Evolutionary conservation across 2,329 filamentous ascomycete genomes (phyloP), one percentile per base, ranked within the genome.

Genomic region (Truncatella angustata): DNA sequence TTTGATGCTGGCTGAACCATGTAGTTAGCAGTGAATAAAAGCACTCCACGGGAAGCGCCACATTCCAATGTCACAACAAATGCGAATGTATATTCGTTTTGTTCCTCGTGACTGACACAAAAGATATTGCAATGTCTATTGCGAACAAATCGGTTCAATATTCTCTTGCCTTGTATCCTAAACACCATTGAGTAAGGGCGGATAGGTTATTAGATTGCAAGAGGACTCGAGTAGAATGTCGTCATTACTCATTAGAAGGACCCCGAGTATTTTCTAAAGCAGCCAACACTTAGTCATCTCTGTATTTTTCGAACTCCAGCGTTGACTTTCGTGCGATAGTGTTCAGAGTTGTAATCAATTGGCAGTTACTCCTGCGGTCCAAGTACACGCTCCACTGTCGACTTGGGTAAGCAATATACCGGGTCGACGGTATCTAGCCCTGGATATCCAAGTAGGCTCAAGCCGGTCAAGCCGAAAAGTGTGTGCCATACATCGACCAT

Each of bases 401-500:
- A 75, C 69, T 82, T 87, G 1, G 90, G 90, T 80, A 91, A 85
- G 68, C 88, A 91, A 65, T 97, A 99, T 40, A 90, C 83, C 28
- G 94, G 90, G 68, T 99, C 90, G 49, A 99, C 87, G 54, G 87
- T 84, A 61, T 87, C 80, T 39, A 97, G 72, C 1, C 86, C 90
- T 5, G 88, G 84, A 63, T 88, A 90, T 10, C 85, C 85, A 24
- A 97, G 73, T 51, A 99, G 78, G 66, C 91, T 96, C 59, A 99
- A 73, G 2, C 94, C 94, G 18, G 92, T 89, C 57, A 97, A 73
- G 21, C 90, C 91, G 68, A 99, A 99, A 49, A 86, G 76, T 0
- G 94, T 97, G 66, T 99, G 94, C 76, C 95, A 99, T 30, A 99
- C 92, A 74, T 99, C 94, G 20, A 97, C 93, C 87, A 93, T 91